Base-by-base conservation (phyloP, 2,329 filamentous ascomycete genomes). In the Myriosclerotinia scirpicola region DNA sequence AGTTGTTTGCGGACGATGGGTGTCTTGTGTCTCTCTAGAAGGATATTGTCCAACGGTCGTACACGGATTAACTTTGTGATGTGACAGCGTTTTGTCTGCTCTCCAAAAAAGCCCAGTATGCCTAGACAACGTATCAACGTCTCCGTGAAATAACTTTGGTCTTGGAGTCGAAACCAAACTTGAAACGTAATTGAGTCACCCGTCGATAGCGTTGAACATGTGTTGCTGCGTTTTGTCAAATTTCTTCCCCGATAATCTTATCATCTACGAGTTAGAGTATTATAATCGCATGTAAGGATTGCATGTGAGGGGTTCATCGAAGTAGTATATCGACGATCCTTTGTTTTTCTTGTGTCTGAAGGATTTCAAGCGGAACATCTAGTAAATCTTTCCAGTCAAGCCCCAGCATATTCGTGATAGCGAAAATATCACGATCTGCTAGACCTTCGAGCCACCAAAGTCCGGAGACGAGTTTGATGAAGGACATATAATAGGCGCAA, bases 321-420 rank as follows among this genome's bases (percentile, higher is more conserved):
- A 70, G 66, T 6, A 70, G 59, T 26, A 68, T 50, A 22, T 80
- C 3, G 75, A 78, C 15, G 46, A 69, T 66, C 42, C 65, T 69
- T 14, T 65, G 54, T 20, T 26, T 61, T 22, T 70, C 58, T 34
- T 34, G 22, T n/a, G 66, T 65, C 15, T 20, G 50, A 9, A 59
- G 55, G n/a, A 64, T 65, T 44, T 66, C 54, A 5, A 69, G 34
- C 8, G 71, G 71, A 46, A 71, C 46, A 38, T 44, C 9, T 59
- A 72, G 52, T 26, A 68, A 61, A 40, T 26, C 20, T 52, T 48
- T n/a, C 67, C 69, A 72, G 20, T 66, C 34, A 30, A 52, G 34
- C 5, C 66, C 67, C 5, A 72, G 50, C 17, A 66, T 61, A 5
- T 42, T 20, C 7, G 20, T 34, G 53, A 72, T 71, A 5, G 50